phyloP scores from a whole-genome alignment of 441 rosid genomes.

The Pelargonium myrrhifolium region DNA sequence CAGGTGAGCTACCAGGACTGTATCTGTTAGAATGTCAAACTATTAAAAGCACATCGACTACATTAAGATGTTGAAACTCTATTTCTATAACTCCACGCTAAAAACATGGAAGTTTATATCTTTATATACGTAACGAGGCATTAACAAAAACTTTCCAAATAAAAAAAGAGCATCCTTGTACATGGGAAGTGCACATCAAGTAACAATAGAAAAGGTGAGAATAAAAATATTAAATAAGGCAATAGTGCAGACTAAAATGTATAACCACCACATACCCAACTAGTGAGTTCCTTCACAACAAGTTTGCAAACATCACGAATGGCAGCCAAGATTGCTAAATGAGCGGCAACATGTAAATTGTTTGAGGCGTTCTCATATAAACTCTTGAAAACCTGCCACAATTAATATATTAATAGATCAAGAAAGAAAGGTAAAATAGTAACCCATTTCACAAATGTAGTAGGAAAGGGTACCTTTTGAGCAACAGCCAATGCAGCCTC shows the following conservation, averaged over 20 bases:
- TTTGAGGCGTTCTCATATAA: slow-evolving; percentile 84
- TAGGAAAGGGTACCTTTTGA: slow-evolving; percentile 50
- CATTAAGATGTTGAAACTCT: neutral
- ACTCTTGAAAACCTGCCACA: slow-evolving; percentile 75
- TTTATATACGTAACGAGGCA: no score
- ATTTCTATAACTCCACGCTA: no score
- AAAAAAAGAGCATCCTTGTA: neutral
- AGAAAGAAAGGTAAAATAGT: neutral
- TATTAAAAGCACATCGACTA: neutral
- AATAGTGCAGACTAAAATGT: neutral
- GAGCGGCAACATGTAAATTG: slow-evolving; percentile 64
- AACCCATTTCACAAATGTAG: neutral
- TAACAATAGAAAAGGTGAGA: neutral
- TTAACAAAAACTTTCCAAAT: neutral
- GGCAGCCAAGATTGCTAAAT: slow-evolving; percentile 82
- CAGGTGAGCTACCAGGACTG: neutral
- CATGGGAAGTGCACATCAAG: neutral
- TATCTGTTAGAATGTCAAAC: no score
- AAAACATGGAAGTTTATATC: no score
- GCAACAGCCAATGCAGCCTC: slow-evolving; percentile 98
- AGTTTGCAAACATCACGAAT: slow-evolving; percentile 97
- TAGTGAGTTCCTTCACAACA: slow-evolving; percentile 94
- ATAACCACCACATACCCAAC: slow-evolving; percentile 70
- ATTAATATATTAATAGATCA: slow-evolving; percentile 11
- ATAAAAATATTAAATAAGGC: neutral